Evolutionary conservation across 2,329 filamentous ascomycete species (phyloP).

Genomic region (Penicillium aurantiogriseum): DNA sequence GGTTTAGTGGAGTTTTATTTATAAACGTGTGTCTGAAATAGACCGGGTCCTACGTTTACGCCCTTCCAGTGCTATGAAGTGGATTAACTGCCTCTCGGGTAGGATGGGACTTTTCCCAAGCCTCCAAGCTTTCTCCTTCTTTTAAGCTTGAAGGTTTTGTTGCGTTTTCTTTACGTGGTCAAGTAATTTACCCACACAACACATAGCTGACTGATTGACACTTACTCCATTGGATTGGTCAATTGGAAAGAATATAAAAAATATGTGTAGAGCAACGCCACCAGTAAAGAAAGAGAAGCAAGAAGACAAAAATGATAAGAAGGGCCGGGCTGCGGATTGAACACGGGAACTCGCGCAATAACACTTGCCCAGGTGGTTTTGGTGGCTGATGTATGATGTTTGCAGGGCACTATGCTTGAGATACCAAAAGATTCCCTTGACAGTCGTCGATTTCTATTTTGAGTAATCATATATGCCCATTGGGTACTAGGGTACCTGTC

Average conservation of each 20-base stretch:
- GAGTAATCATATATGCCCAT: background rate
- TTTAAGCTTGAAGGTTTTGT: background rate
- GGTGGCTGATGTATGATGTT: background rate
- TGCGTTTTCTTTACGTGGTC: background rate
- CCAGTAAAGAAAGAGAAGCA: background rate
- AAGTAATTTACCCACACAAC: background rate
- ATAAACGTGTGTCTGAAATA: background rate
- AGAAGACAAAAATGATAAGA: constrained; percentile 7
- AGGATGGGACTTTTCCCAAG: background rate
- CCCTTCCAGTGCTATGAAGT: background rate
- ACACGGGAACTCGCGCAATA: no score
- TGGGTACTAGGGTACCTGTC: background rate
- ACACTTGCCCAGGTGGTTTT: background rate
- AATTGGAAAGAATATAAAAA: background rate
- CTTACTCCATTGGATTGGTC: background rate
- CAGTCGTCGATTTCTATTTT: background rate
- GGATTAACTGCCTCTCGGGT: background rate
- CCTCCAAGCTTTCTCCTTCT: background rate
- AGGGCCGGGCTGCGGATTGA: background rate
- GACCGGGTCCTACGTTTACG: background rate
- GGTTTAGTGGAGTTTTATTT: background rate
- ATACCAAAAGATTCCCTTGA: background rate
- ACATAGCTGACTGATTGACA: background rate
- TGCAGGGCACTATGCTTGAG: background rate
- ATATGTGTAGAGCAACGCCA: background rate